Base-by-base conservation (phyloP, 2,329 filamentous ascomycete genomes). In the Penicillium sumatraense region DNA sequence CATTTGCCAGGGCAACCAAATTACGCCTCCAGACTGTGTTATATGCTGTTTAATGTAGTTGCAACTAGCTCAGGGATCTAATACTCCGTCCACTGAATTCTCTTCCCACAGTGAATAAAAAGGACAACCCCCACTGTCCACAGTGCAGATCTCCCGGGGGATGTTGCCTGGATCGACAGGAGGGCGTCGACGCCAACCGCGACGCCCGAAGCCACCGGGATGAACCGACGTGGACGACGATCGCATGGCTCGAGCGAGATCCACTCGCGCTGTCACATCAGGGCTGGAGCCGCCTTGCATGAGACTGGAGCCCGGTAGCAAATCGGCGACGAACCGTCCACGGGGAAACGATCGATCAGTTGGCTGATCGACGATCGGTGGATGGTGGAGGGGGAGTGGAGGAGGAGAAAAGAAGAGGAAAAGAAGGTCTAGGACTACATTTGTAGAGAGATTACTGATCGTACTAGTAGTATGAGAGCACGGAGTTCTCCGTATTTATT, bases 231-330 rank as follows among this genome's bases (percentile, higher is more conserved):
- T 49, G 54, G 52, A 35, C 54, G 60, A 57, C 62, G 60, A 65
- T 63, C 60, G 58, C 51, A 55, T 60, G 53, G 58, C 49, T 57
- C 56, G 58, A 60, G 56, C 57, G 53, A 61, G 62, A 62, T 64
- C 62, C 61, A 60, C 60, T 56, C 47, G 54, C 49, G 56, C 59
- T 64, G 61, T 65, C 62, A 60, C 56, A 62, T 62, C 55, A 57
- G 36, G 51, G 38, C 45, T 24, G 36, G 48, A 57, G 58, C 58
- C 51, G 60, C 63, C 56, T 65, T 64, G 61, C 61, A 65, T 59
- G 53, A 59, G 40, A 46, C 47, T 54, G 53, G 53, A 56, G 42
- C 48, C 21, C 29, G 11, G 18, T n/a, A 38, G 60, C 60, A 61
- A 64, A 65, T 65, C 63, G 61, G 63, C 56, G 54, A 49, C 27